Base-by-base conservation (phyloP, 164 flowering plant species). In the Vitis rotundifolia region DNA sequence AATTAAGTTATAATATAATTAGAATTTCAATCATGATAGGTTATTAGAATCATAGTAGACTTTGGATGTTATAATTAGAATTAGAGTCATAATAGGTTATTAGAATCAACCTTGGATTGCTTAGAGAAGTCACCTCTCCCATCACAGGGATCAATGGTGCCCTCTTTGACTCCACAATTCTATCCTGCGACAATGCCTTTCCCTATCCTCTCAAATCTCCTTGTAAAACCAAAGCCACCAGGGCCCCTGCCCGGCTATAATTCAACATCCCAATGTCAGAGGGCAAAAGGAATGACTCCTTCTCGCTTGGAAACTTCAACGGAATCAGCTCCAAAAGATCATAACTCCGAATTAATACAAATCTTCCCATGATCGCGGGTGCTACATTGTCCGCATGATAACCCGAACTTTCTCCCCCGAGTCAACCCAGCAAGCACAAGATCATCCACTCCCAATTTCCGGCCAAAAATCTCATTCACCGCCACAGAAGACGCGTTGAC, bases 401-500 rank as follows among this genome's bases (percentile, higher is more conserved):
- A 8, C 97, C 97, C 6, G 94, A 5, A 94, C 97, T 76, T 85
- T 91, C 6, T 88, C 82, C 69, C 92, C 97, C 14, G 97, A 92
- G 49, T 91, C 92, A 1, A 94, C 11, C 97, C 97, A 0, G 99
- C 99, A 9, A 82, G 68, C 3, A 94, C 93, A 8, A 92, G 81
- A 5, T 94, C 91, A 0, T 78, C 64, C 4, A 19, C 62, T 0
- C 79, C 56, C 47, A 92, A 63, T 16, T 44, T 81, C 61, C 79
- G 47, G 0, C 97, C 97, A 54, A 94, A 94, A 0, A 94, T 59
- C 76, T 84, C 95, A 59, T 94, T 94, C 0, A 94, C 98, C 0
- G 96, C 98, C 0, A 86, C 90, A 0, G 96, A 97, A 0, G 96
- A 96, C 0, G 99, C 98, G 0, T 97, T 98, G 1, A 98, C 99